Base-by-base conservation (phyloP, 768 basidiomycete species). In the Vararia minispora region DNA sequence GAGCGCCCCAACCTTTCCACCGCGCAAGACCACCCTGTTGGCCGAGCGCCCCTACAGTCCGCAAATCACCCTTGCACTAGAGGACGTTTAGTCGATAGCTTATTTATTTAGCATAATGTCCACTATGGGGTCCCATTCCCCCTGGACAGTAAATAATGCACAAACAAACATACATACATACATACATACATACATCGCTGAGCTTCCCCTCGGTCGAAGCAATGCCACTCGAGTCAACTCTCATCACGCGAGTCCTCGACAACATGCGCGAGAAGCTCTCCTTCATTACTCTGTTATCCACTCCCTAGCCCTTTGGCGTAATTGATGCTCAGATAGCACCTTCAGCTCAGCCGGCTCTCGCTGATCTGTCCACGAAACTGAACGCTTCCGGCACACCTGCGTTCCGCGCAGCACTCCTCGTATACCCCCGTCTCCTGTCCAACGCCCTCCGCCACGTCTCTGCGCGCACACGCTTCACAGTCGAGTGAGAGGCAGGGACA, bases 231-330 rank as follows among this genome's bases (percentile, higher is more conserved):
- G 67, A 74, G 22, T 80, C 88, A 1, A 88, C 92, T 39, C 64
- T 90, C 17, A 88, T 78, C 54, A 63, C 68, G 2, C 76, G 85
- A 47, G 66, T 77, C 0, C 57, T 88, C 31, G 74, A 86, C 35
- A 68, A 69, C 0, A 74, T 85, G 18, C 45, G 70, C 20, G 36
- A 62, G 33, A 91, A 88, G 57, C 57, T 92, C 3, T 46, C 52
- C 0, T 65, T 69, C 1, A 80, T 79, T 57, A 66, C 89, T 35
- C 77, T 81, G 44, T 53, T 60, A 0, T 53, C 66, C 0, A 44
- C 65, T 52, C 64, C 91, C 46, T 85, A 86, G 80, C 68, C 87
- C 1, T 65, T 91, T 8, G 80, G 79, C 0, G 54, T 86, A 13
- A 69, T 91, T 16, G 79, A 87, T 54, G 62, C 69, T 4, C 12